phyloP scores from a whole-genome alignment of 2,329 filamentous ascomycete species.

The Colletotrichum sojae region DNA sequence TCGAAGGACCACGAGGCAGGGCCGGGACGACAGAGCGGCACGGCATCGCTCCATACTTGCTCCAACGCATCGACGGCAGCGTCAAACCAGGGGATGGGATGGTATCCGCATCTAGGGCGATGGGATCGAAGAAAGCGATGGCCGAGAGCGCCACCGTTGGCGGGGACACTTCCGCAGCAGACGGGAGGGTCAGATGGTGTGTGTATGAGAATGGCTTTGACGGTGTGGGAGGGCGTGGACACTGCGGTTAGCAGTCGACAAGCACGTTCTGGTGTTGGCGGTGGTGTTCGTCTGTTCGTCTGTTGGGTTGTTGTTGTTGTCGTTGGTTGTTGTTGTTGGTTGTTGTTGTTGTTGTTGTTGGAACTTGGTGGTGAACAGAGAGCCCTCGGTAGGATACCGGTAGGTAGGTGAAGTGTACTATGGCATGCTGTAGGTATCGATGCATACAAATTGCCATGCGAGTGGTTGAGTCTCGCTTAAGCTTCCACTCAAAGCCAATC shows the following conservation, averaged over 20 bases:
- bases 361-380: slow-evolving; percentile 10
- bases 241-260: slow-evolving; percentile 24
- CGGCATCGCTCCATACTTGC: slow-evolving; percentile 4
- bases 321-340: not conserved
- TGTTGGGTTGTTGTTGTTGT: not conserved
- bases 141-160: slow-evolving; percentile 27
- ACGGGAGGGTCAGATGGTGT: slow-evolving; percentile 22
- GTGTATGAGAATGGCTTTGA: slow-evolving; percentile 1
- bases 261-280: slow-evolving; percentile 12
- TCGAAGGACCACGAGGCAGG: slow-evolving; percentile 31
- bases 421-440: not conserved
- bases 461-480: slow-evolving; percentile 32
- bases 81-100: slow-evolving; percentile 9
- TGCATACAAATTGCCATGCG: not conserved
- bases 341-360: slow-evolving; percentile 13
- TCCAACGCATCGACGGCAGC: not conserved
- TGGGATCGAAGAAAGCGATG: slow-evolving; percentile 20
- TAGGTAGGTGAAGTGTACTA: too few relatives aligned
- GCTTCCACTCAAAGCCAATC: slow-evolving; percentile 13
- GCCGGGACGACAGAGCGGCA: slow-evolving; percentile 20
- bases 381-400: not conserved
- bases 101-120: slow-evolving; percentile 21
- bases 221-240: slow-evolving; percentile 24
- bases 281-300: slow-evolving; percentile 23
- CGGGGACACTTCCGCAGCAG: slow-evolving; percentile 25